Evolutionary conservation across 2,329 filamentous ascomycete genomes (phyloP).

Genomic region (Fusarium goolgardi): DNA sequence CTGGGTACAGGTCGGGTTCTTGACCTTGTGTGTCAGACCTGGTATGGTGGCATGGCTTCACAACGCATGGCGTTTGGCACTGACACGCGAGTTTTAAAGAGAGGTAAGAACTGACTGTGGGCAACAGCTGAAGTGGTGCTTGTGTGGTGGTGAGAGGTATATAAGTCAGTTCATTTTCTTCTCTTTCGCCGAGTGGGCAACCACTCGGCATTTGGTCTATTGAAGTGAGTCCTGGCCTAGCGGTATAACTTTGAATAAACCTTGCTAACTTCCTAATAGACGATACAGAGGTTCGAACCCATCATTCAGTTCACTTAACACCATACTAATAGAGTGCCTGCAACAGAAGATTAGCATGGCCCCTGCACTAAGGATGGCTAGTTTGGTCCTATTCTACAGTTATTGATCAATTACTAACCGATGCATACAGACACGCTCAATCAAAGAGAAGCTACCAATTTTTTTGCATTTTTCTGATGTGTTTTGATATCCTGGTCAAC

Average conservation of each 20-base stretch:
- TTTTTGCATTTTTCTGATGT: background rate
- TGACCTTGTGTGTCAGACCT: background rate
- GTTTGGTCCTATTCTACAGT: too few relatives aligned
- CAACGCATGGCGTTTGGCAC: background rate
- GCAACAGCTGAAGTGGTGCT: background rate
- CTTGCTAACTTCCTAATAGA: background rate
- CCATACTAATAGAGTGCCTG: background rate
- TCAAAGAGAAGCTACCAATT: conserved; percentile 38
- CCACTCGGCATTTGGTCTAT: background rate
- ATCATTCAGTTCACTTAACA: too few relatives aligned
- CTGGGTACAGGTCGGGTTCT: too few relatives aligned
- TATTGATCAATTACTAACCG: too few relatives aligned
- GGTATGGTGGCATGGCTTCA: background rate
- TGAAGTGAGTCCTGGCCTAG: background rate
- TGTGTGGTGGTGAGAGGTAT: background rate
- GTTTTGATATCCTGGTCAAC: too few relatives aligned
- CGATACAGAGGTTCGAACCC: background rate
- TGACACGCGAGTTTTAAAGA: background rate
- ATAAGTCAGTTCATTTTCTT: background rate
- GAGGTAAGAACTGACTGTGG: too few relatives aligned
- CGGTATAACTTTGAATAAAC: background rate
- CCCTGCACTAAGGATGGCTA: conserved; percentile 86
- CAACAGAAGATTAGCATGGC: conserved; percentile 82
- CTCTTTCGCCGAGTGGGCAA: background rate
- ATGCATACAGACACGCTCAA: conserved; percentile 20